Conservation (phyloP, 495 filamentous ascomycete genomes). For the Talaromyces nanjingensis region DNA sequence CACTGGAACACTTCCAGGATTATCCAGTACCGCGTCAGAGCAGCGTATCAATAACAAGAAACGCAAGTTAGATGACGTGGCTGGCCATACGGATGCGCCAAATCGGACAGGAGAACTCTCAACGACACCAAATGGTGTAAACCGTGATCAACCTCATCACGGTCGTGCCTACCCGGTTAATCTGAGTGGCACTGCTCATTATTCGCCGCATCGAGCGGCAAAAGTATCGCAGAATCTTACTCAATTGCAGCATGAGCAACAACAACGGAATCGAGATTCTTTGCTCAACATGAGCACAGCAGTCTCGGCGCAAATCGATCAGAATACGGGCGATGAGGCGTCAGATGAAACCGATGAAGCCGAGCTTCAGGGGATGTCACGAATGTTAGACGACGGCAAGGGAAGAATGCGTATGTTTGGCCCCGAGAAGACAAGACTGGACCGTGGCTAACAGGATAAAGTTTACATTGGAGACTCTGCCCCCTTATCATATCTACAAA, state of each 20-base stretch:
- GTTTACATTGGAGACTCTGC: slow-evolving; percentile 67
- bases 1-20: background rate
- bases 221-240: background rate
- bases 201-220: background rate
- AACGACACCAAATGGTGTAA: background rate
- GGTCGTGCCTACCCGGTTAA: background rate
- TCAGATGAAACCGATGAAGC: slow-evolving; percentile 50
- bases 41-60: slow-evolving; percentile 7
- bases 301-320: slow-evolving; percentile 2
- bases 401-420: slow-evolving; percentile 32
- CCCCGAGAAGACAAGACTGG: background rate
- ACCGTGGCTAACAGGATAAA: background rate
- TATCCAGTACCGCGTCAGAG: background rate
- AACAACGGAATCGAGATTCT: slow-evolving; percentile 5
- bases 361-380: slow-evolving; percentile 46
- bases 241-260: background rate
- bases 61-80: background rate
- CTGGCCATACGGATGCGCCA: background rate
- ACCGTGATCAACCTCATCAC: background rate
- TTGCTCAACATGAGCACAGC: background rate
- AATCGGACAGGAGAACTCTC: background rate
- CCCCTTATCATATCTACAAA: slow-evolving; percentile 62
- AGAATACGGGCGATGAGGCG: slow-evolving; percentile 21
- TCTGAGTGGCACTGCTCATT: background rate
- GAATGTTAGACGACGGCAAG: slow-evolving; percentile 54